Base-by-base conservation (phyloP, 2,329 filamentous ascomycete species). In the Neoscytalidium dimidiatum region DNA sequence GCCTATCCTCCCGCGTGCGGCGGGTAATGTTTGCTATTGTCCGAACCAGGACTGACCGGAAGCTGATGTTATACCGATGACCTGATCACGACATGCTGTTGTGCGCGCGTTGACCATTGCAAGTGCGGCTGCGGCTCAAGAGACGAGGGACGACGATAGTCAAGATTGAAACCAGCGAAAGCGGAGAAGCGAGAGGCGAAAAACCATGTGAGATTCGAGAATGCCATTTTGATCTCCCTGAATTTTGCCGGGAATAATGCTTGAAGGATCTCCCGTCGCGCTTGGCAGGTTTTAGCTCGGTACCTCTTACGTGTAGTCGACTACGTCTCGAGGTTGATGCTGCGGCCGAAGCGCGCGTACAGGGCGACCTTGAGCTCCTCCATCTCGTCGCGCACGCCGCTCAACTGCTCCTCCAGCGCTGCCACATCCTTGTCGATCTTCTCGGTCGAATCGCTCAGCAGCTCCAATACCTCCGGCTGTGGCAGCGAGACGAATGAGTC, bases 261-360 rank as follows among this genome's bases (percentile, higher is more conserved):
- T 35, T n/a, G 23, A 14, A 56, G 29, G 48, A 51, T 31, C 26
- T 35, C 35, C 17, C 29, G 51, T 56, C 21, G 31, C 7, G 29
- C n/a, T 56, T 35, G 26, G 28, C n/a, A 19, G 51, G 6, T 21
- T 41, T 11, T n/a, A n/a, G n/a, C n/a, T n/a, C n/a, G n/a, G n/a
- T n/a, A n/a, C n/a, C 13, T 41, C 14, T 41, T 41, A 4, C n/a
- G 7, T 17, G 14, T 41, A 14, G 14, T 26, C 19, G n/a, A 44
- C 85, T 83, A 95, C 71, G 91, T 92, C 80, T 99, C 95, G 69
- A 98, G 84, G 80, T 99, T 99, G 83, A 99, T 99, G 77, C 94
- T 96, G 78, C 91, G 88, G 64, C 95, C 95, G 80, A 99, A 99
- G 67, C 96, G 88, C 35, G 93, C 94, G 80, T 99, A 99, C 67